Evolutionary conservation across 495 filamentous ascomycete species (phyloP), one percentile per base, ranked within the genome.

Genomic region (Aspergillus avenaceus): DNA sequence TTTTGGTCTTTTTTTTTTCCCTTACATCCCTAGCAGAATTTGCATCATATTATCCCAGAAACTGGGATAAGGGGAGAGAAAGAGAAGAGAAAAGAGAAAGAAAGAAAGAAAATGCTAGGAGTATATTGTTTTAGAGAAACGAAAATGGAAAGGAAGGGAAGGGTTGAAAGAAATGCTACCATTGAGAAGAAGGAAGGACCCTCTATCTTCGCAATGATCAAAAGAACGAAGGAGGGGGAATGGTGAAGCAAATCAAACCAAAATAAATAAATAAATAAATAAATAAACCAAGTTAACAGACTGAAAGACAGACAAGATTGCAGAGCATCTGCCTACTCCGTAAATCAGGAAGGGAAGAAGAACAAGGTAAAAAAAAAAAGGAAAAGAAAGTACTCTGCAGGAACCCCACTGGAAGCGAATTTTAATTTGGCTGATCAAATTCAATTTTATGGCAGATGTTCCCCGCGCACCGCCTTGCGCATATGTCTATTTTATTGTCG

Each of bases 381-480:
- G 8, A 31, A 31, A 31, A 31, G n/a, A 31, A 31, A 3, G 34
- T 19, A 26, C 50, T 45, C 46, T 47, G 50, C 60, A 60, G 55
- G 54, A 54, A 58, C 49, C 40, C 18, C 34, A 54, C 57, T 56
- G 56, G 52, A 63, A 68, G 53, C 58, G 34, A 38, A 21, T 38
- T n/a, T 38, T 38, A 38, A 38, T 38, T 38, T 38, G 12, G 7
- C 21, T 14, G 13, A 38, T 38, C 21, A 38, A 38, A 38, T 38
- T 36, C 32, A 36, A 14, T 21, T 21, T 38, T 8, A n/a, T n/a
- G n/a, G n/a, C n/a, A n/a, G n/a, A n/a, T 38, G 51, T 58, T 64
- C 61, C 52, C 60, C 64, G 65, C 69, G 66, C 69, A 68, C 69
- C 38, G 34, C 54, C 40, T 24, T 45, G 31, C 45, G 42, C 40